A percentile compares a stretch with the other conserved stretches of the same genome.
Conservation (phyloP, 257 asterid species). For the Leptodermis oblonga region DNA sequence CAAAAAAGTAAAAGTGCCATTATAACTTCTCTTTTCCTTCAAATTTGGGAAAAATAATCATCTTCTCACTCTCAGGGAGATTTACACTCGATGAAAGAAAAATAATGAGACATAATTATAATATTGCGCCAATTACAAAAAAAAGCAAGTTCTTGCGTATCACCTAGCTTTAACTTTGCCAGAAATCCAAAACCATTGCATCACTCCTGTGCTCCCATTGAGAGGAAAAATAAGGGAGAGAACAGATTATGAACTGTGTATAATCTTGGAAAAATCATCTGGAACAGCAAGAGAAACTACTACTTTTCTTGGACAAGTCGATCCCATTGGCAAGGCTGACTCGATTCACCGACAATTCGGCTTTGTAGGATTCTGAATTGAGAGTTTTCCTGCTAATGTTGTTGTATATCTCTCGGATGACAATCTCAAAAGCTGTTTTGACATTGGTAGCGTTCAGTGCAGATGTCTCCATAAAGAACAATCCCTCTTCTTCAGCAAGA, state of each 20-base stretch:
- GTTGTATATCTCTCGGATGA: constrained; percentile 58
- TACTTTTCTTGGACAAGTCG: constrained; percentile 54
- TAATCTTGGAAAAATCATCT: constrained; percentile 24
- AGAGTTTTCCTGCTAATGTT: constrained; percentile 57
- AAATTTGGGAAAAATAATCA: not conserved
- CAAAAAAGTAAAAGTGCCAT: not conserved
- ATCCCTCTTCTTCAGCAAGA: constrained; percentile 60
- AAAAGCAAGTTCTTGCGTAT: not conserved
- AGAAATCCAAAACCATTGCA: not conserved
- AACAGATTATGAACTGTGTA: not conserved
- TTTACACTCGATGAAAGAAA: not conserved
- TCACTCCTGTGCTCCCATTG: not conserved
- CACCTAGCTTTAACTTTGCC: not conserved
- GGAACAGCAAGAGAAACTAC: constrained; percentile 51
- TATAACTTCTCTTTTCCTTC: not conserved
- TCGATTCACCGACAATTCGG: constrained; percentile 54
- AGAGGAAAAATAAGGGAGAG: not conserved
- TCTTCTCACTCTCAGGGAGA: not conserved
- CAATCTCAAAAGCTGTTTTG: constrained; percentile 55
- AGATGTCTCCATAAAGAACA: constrained; percentile 68
- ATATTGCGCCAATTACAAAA: not conserved
- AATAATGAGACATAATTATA: not conserved
- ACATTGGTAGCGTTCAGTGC: constrained; percentile 70
- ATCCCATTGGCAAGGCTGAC: constrained; percentile 42
- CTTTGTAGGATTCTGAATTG: constrained; percentile 61